A percentile compares a stretch with the other conserved stretches of the same genome.
Evolutionary conservation across 441 rosid species (phyloP).

Genomic region (Gossypium laxum): DNA sequence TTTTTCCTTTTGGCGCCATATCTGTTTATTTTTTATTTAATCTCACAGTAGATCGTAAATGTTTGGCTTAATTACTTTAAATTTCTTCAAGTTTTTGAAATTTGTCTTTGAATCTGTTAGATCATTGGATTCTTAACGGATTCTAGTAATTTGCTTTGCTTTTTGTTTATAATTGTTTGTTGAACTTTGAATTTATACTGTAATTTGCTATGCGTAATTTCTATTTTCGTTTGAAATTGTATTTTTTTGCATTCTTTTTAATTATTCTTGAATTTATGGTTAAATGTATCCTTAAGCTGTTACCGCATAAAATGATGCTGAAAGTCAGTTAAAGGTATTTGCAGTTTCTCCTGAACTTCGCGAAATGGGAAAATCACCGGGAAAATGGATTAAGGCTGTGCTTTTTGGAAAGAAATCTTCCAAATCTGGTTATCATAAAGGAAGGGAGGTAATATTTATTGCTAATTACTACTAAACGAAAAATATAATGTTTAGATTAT

Average conservation of each 20-base stretch:
- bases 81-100: not conserved
- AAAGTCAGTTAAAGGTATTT: conserved; percentile 16
- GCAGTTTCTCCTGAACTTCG: conserved; percentile 18
- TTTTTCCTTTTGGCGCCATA: conserved; percentile 16
- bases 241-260: not conserved
- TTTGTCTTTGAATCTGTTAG: not conserved
- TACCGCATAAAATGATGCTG: conserved; percentile 14
- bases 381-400: conserved; percentile 71
- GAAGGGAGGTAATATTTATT: conserved; percentile 43
- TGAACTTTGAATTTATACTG: not conserved
- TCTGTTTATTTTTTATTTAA: conserved; percentile 7
- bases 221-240: not conserved
- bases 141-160: not conserved
- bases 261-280: not conserved
- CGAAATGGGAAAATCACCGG: conserved; percentile 68
- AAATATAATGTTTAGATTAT: not conserved
- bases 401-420: conserved; percentile 71
- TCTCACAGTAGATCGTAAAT: conserved; percentile 14
- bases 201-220: not conserved
- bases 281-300: not conserved
- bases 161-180: not conserved
- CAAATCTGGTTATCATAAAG: conserved; percentile 43
- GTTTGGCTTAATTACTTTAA: not conserved
- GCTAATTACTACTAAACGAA: not conserved
- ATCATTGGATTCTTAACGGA: not conserved